Percentiles rank a stretch among this genome's conserved stretches.
These are phyloP conservation scores for Fusarium buxicola DNA, from an alignment of 2,329 filamentous ascomycete species.

Conservation along the genomic window DNA sequence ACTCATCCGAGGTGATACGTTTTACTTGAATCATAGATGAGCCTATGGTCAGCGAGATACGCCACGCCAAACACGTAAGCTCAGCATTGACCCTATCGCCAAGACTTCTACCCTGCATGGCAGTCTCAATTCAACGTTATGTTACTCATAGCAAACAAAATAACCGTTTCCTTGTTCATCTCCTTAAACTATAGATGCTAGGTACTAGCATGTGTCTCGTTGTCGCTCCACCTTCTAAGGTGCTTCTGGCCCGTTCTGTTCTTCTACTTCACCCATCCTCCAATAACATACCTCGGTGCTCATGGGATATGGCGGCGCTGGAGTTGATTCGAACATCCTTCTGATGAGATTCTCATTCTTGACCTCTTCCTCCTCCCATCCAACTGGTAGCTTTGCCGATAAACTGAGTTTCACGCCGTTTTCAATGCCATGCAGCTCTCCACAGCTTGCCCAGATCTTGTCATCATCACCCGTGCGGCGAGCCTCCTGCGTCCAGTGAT, in stretches of 20 bases:
- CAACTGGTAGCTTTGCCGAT: neutral
- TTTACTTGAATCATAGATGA: slow-evolving; percentile 18
- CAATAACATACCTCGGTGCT: neutral
- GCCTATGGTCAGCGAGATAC: slow-evolving; percentile 15
- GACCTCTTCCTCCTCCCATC: neutral
- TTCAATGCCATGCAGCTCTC: slow-evolving; percentile 3
- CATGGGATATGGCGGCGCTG: neutral
- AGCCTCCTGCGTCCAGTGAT: slow-evolving; percentile 19
- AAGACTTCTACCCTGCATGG: slow-evolving; percentile 24
- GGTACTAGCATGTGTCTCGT: no score
- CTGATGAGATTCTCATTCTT: neutral
- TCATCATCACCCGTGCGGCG: neutral
- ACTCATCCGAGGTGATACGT: slow-evolving; percentile 21
- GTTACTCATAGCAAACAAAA: no score
- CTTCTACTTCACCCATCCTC: no score
- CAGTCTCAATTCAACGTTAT: slow-evolving; percentile 28
- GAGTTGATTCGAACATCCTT: slow-evolving; percentile 12
- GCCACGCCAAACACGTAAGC: slow-evolving; percentile 43
- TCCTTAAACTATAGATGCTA: no score
- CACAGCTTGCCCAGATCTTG: slow-evolving; percentile 9
- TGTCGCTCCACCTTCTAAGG: no score
- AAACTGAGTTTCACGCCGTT: neutral
- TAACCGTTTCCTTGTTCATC: no score
- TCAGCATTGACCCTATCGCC: slow-evolving; percentile 33
- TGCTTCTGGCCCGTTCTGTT: no score